phyloP scores from a whole-genome alignment of 805 yeast genomes.

The Nakazawaea sp. region DNA sequence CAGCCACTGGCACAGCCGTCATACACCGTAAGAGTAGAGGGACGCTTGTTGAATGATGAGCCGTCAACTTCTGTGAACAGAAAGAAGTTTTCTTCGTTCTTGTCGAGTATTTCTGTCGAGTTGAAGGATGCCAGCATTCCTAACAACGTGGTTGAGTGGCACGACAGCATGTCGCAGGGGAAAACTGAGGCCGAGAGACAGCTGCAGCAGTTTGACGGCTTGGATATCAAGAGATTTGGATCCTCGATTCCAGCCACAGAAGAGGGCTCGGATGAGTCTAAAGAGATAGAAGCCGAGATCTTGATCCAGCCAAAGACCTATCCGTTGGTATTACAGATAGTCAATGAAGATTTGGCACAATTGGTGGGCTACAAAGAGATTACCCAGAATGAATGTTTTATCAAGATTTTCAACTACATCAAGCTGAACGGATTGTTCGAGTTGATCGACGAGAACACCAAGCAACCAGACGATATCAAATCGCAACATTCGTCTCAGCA shows the following conservation, averaged over 20 bases:
- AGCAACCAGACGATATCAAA: conserved; percentile 13
- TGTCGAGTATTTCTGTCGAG: conserved; percentile 83
- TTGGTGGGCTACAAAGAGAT: conserved; percentile 73
- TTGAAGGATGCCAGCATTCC: conserved; percentile 24
- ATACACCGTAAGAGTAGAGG: conserved; percentile 90
- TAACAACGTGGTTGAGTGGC: conserved; percentile 77
- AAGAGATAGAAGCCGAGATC: conserved; percentile 59
- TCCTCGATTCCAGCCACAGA: conserved; percentile 23
- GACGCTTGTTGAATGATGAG: conserved; percentile 58
- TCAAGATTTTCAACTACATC: conserved; percentile 27
- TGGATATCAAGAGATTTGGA: conserved; percentile 82
- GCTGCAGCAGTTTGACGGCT: conserved; percentile 66
- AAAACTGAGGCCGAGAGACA: conserved; percentile 22
- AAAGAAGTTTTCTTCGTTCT: conserved; percentile 67
- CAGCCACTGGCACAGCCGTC: conserved; percentile 32
- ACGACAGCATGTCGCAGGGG: conserved; percentile 43
- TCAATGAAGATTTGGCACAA: conserved; percentile 54
- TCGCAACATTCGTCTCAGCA: conserved; percentile 14
- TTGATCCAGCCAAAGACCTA: conserved; percentile 77
- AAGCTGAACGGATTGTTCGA: conserved; percentile 29
- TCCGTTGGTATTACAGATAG: conserved; percentile 59
- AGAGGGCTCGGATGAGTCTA: conserved; percentile 22
- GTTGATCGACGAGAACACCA: conserved; percentile 15
- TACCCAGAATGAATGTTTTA: conserved; percentile 75
- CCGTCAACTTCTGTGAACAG: conserved; percentile 41